A percentile compares a stretch with the other conserved stretches of the same genome.
phyloP scores from a whole-genome alignment of 202 grass and related monocot genomes.

The Dendrocalamus latiflorus region DNA sequence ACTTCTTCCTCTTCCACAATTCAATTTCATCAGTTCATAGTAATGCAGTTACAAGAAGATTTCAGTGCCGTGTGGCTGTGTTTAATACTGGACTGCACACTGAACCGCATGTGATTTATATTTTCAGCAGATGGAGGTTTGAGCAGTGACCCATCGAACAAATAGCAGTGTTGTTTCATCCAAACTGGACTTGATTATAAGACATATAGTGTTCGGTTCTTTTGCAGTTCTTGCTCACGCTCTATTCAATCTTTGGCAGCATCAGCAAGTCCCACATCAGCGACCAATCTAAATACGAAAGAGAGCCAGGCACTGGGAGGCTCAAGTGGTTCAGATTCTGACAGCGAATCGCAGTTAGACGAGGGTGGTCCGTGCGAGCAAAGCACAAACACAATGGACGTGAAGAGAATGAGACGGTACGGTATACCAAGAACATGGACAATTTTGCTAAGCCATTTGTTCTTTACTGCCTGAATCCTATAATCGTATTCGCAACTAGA shows the following conservation, averaged over 20 bases:
- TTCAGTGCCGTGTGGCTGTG: background rate
- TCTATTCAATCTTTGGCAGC: constrained; percentile 14
- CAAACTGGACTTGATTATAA: background rate
- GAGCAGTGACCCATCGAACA: background rate
- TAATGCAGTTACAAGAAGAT: background rate
- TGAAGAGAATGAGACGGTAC: constrained; percentile 89
- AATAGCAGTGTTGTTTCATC: background rate
- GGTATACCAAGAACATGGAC: constrained; percentile 32
- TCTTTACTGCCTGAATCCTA: background rate
- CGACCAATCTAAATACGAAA: constrained; percentile 50
- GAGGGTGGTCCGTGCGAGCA: constrained; percentile 65
- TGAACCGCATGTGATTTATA: background rate
- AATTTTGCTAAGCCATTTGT: background rate
- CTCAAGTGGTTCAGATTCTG: constrained; percentile 79
- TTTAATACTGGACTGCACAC: background rate
- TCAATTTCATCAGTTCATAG: background rate
- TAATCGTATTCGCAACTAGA: too few species aligned
- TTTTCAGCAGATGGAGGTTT: background rate
- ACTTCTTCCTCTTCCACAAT: background rate
- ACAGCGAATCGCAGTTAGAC: constrained; percentile 60
- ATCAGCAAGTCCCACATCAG: constrained; percentile 68
- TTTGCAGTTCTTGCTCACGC: constrained; percentile 16
- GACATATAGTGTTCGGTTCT: background rate
- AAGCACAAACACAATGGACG: constrained; percentile 44
- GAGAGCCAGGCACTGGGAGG: constrained; percentile 56